Percentiles rank a stretch among this genome's conserved stretches.
phyloP scores from a whole-genome alignment of 2,329 filamentous ascomycete species.

The Fusarium lyarnte region DNA sequence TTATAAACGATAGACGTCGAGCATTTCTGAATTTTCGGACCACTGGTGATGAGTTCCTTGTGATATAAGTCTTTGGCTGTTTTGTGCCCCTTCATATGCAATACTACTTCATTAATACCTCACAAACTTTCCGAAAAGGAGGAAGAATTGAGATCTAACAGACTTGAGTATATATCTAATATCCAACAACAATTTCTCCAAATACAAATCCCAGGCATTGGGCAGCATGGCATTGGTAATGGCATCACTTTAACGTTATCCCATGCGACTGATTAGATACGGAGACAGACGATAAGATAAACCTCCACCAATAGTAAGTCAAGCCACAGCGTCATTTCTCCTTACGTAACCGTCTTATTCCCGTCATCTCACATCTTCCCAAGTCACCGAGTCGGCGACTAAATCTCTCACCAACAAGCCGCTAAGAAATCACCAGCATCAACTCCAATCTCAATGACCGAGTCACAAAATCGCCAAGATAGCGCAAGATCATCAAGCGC shows the following conservation, averaged over 20 bases:
- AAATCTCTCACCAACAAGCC: neutral
- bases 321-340: neutral
- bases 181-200: no score
- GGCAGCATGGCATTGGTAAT: neutral
- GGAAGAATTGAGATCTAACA: no score
- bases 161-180: no score
- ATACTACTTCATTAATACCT: no score
- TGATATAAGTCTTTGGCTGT: no score
- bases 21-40: no score
- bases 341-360: constrained; percentile 15
- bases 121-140: no score
- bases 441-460: neutral
- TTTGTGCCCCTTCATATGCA: no score
- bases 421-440: neutral
- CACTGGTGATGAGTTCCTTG: no score
- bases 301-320: neutral
- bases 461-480: neutral
- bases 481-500: neutral
- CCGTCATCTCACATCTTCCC: neutral
- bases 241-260: neutral
- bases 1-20: no score
- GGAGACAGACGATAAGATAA: neutral
- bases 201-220: neutral
- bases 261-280: neutral
- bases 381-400: constrained; percentile 27